A percentile compares a stretch with the other conserved stretches of the same genome.
Conservation (phyloP, 495 filamentous ascomycete genomes). For the Aspergillus baeticus region DNA sequence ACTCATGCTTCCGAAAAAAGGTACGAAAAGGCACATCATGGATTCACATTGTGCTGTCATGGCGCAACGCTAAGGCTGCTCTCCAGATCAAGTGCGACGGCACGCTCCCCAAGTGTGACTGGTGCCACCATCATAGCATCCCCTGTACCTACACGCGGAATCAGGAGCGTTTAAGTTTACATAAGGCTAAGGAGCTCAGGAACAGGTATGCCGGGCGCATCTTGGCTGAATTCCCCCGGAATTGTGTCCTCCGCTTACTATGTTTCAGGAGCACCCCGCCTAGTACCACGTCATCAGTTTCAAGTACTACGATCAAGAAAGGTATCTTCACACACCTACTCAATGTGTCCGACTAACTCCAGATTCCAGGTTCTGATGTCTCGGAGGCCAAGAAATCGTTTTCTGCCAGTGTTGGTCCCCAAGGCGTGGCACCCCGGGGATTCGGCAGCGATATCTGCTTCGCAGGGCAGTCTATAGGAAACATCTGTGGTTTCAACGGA, state of each 20-base stretch:
- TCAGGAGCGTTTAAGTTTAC: neutral
- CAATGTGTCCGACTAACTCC: too few species aligned
- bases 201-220: too few species aligned
- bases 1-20: neutral
- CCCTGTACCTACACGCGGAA: constrained; percentile 4
- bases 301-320: neutral
- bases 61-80: too few species aligned
- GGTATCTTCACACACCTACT: neutral
- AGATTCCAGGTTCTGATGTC: neutral
- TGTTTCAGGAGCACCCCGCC: too few species aligned
- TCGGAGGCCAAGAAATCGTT: neutral
- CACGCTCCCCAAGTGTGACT: neutral
- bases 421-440: too few species aligned
- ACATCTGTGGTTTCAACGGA: constrained; percentile 4
- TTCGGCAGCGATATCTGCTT: neutral
- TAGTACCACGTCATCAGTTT: neutral
- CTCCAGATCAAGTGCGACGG: constrained; percentile 5
- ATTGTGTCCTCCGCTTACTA: too few species aligned
- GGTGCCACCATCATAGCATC: constrained; percentile 1
- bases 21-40: neutral
- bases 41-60: too few species aligned
- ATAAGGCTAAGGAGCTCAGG: neutral
- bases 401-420: too few species aligned
- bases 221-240: too few species aligned
- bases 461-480: neutral